Evolutionary conservation across 2,329 filamentous ascomycete genomes (phyloP).

Genomic region (Monosporascus sp.): DNA sequence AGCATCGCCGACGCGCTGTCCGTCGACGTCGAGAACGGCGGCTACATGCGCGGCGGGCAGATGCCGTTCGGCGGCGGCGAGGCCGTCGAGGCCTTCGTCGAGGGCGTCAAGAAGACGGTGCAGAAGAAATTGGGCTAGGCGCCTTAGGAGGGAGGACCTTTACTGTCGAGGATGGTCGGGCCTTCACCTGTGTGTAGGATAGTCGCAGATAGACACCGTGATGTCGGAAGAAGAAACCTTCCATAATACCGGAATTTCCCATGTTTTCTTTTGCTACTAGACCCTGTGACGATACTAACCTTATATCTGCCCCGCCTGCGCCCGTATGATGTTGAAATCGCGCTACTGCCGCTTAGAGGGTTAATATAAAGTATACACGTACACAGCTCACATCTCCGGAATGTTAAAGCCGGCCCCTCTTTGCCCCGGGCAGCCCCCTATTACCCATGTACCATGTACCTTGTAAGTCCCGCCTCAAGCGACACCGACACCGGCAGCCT

Average conservation of each 20-base stretch:
- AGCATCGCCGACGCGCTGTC: slow-evolving; percentile 82
- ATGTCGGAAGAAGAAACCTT: too few species aligned
- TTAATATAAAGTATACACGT: too few species aligned
- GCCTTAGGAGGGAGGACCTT: neutral
- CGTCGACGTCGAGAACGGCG: slow-evolving; percentile 77
- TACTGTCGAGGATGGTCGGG: neutral
- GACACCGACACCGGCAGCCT: neutral
- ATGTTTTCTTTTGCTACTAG: too few species aligned
- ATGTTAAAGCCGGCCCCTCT: neutral
- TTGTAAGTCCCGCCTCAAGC: neutral
- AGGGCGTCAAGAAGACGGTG: slow-evolving; percentile 78
- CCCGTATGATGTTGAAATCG: neutral
- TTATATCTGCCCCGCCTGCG: neutral
- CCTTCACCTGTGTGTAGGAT: too few species aligned
- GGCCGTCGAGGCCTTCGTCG: slow-evolving; percentile 85
- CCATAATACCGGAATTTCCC: too few species aligned
- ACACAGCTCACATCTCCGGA: too few species aligned
- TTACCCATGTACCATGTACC: too few species aligned
- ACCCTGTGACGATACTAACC: too few species aligned
- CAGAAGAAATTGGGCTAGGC: slow-evolving; percentile 42
- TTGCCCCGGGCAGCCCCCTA: neutral
- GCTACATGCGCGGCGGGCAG: slow-evolving; percentile 69
- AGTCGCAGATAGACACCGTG: too few species aligned
- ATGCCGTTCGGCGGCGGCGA: slow-evolving; percentile 84
- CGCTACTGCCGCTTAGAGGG: neutral